Evolutionary conservation across 768 basidiomycete genomes (phyloP), one percentile per base, ranked within the genome.

Genomic region (Psilocybe cubensis): DNA sequence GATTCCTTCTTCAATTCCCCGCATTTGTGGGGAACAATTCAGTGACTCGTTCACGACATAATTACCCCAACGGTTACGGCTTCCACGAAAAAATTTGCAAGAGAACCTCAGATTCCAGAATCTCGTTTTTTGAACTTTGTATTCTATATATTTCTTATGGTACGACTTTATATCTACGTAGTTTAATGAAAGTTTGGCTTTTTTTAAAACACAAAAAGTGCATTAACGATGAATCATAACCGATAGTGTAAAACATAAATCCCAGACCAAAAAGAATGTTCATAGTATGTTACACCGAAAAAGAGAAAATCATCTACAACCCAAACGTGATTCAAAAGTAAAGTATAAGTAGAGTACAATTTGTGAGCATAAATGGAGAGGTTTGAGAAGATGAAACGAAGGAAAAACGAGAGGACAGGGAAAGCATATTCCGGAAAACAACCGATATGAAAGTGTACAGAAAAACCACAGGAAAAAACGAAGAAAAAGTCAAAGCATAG

Each of bases 401-500:
- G 23, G 45, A 24, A 46, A 14, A 25, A 20, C 10, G 45, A 27
- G 25, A 48, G 24, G 27, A 20, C 14, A 40, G 11, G 46, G 43
- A 50, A 52, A 50, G 48, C 43, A 47, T 31, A 56, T 38, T 38
- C 35, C 35, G 35, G n/a, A 38, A 14, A n/a, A 14, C 35, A 14
- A 43, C 29, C 52, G n/a, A n/a, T n/a, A 53, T 43, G 5, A 41
- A 27, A 2, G 29, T 48, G 33, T 18, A 27, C 33, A 51, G 14
- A 21, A 29, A 3, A 20, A 53, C 24, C 43, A 44, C 50, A 29
- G 50, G 23, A 54, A 24, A 14, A 23, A 57, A 42, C 43, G n/a
- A 45, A 42, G 52, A 17, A 14, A 24, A 60, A 60, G 35, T 33
- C 18, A 58, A 24, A 45, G 35, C 31, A 47, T 4, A 41, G 4